A percentile compares a stretch with the other conserved stretches of the same genome.
Evolutionary conservation across 768 basidiomycete genomes (phyloP).

Genomic region (Hysterangium stoloniferum): DNA sequence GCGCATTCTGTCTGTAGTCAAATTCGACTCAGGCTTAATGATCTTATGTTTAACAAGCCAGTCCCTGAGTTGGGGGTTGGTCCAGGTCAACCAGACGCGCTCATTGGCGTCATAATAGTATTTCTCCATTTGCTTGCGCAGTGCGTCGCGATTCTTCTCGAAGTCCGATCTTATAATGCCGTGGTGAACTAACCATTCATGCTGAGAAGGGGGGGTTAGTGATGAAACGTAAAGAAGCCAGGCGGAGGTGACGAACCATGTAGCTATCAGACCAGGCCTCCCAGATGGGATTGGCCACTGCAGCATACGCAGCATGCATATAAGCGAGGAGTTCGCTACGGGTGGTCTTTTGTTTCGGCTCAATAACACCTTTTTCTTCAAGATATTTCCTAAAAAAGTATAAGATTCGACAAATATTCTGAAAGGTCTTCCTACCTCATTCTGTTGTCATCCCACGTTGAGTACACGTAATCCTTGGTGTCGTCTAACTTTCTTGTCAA

Average conservation of each 20-base stretch:
- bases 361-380: conserved; percentile 63
- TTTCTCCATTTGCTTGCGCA: conserved; percentile 58
- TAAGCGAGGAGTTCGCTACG: conserved; percentile 60
- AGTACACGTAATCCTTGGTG: conserved; percentile 81
- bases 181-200: conserved; percentile 78
- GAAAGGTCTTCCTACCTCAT: conserved; percentile 31
- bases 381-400: conserved; percentile 39
- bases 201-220: conserved; percentile 32
- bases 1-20: conserved; percentile 67
- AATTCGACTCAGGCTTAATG: conserved; percentile 63
- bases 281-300: conserved; percentile 60
- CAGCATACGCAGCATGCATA: conserved; percentile 63
- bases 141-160: conserved; percentile 51
- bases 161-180: conserved; percentile 57
- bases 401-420: too few relatives aligned
- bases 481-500: conserved; percentile 52
- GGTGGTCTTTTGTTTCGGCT: conserved; percentile 52
- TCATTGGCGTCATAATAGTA: conserved; percentile 67
- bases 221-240: not conserved
- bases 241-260: conserved; percentile 40
- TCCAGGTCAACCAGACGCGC: conserved; percentile 59
- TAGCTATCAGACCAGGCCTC: conserved; percentile 82
- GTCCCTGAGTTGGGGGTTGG: conserved; percentile 62
- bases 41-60: conserved; percentile 75
- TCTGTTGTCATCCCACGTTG: conserved; percentile 78